Evolutionary conservation across 1,284 basidiomycete genomes (phyloP).

Genomic region (Lentinus polychrous): DNA sequence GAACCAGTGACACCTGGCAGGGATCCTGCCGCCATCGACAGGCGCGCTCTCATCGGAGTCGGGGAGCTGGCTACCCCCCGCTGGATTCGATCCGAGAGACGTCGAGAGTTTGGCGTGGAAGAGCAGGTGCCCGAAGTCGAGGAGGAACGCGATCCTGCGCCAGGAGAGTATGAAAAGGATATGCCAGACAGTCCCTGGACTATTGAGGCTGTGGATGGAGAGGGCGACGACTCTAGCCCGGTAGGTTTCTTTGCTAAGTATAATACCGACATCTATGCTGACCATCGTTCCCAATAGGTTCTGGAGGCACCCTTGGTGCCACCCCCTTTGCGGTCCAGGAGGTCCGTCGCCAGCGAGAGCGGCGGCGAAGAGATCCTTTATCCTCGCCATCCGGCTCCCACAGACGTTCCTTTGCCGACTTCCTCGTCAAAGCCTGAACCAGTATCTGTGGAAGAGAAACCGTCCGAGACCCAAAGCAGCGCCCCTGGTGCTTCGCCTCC

Average conservation of each 20-base stretch:
- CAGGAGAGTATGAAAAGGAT: conserved; percentile 28
- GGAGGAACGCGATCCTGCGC: conserved; percentile 38
- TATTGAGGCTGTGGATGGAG: conserved; percentile 77
- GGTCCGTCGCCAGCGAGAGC: conserved; percentile 70
- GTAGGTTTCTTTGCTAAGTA: conserved; percentile 1
- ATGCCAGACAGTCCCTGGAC: conserved; percentile 77
- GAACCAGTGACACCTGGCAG: conserved; percentile 68
- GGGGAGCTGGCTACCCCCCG: conserved; percentile 97
- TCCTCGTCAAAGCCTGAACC: neutral
- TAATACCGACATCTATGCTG: conserved; percentile 7
- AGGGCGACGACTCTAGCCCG: conserved; percentile 61
- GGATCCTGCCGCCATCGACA: conserved; percentile 81
- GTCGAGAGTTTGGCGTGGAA: conserved; percentile 21
- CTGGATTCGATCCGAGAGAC: conserved; percentile 53
- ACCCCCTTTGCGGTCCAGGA: conserved; percentile 45
- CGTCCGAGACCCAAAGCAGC: neutral
- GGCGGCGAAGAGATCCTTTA: conserved; percentile 80
- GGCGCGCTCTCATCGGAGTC: conserved; percentile 85
- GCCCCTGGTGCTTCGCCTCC: conserved; percentile 35
- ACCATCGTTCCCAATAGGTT: conserved; percentile 21
- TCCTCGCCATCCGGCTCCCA: conserved; percentile 49
- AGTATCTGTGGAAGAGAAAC: neutral
- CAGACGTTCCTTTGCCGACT: conserved; percentile 25
- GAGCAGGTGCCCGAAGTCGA: conserved; percentile 29
- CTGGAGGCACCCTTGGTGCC: conserved; percentile 34